Base-by-base conservation (phyloP, 2,329 filamentous ascomycete genomes). In the Trichoderma lentiforme region DNA sequence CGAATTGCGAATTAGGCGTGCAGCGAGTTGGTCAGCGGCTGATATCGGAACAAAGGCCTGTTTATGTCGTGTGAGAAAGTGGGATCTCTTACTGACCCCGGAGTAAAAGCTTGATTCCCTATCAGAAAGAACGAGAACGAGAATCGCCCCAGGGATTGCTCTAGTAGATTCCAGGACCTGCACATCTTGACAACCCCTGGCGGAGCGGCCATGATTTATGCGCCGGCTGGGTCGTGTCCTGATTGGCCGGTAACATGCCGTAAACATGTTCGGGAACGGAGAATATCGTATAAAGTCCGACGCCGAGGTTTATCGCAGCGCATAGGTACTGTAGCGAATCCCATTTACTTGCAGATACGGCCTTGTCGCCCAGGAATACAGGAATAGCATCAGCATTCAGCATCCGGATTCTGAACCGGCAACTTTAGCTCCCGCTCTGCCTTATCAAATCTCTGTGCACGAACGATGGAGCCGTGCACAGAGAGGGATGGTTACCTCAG, bases 131-230 rank as follows among this genome's bases (percentile, higher is more conserved):
- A 32, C 34, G 47, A 30, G 28, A 34, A 51, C 21, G 21, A 15
- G n/a, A 47, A 30, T n/a, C 21, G n/a, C n/a, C 47, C 8, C 26
- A 30, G 15, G n/a, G 56, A 32, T 6, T 6, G 26, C 21, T 67
- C 53, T 32, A 68, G 65, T 9, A 60, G 24, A 47, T 68, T 68
- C 65, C 65, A 60, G 30, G 24, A 47, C 28, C 62, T 24, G 62
- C 39, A n/a, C 6, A 14, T 36, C 34, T 36, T 7, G 6, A 36
- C 0, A 30, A 28, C 21, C 21, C 18, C 64, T 51, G 63, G 56
- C 66, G 66, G 57, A 47, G n/a, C 66, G 66, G 66, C 57, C 66
- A 53, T 47, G 39, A 15, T 70, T 70, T 70, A 70, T 70, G 36
- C 39, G 57, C 57, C 66, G 66, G 66, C n/a, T 28, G 15, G 30